Conservation (phyloP, 2,329 filamentous ascomycete genomes). For the Aspergillus sp. region DNA sequence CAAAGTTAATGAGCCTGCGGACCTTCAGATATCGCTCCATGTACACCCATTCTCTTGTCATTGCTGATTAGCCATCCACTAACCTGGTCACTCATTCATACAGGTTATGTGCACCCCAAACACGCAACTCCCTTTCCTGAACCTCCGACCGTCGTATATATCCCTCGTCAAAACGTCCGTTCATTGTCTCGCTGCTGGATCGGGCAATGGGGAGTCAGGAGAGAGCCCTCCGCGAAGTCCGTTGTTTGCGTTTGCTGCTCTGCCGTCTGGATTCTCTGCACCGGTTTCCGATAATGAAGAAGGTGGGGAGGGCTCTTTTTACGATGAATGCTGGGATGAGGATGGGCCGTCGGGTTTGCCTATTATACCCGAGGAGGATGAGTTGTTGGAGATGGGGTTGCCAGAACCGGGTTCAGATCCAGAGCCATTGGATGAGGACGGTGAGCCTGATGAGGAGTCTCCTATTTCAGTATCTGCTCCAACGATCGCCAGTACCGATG, state of each 20-base stretch:
- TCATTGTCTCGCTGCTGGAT: neutral
- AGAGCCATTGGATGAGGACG: no score
- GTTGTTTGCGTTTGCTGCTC: constrained; percentile 12
- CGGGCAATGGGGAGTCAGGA: no score
- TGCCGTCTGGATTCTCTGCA: constrained; percentile 11
- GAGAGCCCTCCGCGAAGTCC: constrained; percentile 9
- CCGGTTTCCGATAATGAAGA: neutral
- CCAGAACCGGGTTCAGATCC: no score
- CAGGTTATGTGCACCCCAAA: constrained; percentile 20
- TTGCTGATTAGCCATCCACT: neutral
- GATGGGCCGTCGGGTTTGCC: no score
- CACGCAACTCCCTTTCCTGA: constrained; percentile 16
- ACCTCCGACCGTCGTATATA: constrained; percentile 8
- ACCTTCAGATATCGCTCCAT: constrained; percentile 23
- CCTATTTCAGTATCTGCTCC: no score
- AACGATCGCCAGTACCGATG: neutral
- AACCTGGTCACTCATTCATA: neutral
- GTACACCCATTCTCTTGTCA: constrained; percentile 13
- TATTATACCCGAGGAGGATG: no score
- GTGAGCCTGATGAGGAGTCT: no score
- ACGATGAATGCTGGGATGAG: no score
- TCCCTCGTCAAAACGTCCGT: constrained; percentile 8
- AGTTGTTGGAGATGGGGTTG: no score
- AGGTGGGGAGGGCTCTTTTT: neutral
- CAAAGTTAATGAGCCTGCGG: constrained; percentile 14